A percentile compares a stretch with the other conserved stretches of the same genome.
phyloP scores from a whole-genome alignment of 768 basidiomycete species.

The Suillus sp. region DNA sequence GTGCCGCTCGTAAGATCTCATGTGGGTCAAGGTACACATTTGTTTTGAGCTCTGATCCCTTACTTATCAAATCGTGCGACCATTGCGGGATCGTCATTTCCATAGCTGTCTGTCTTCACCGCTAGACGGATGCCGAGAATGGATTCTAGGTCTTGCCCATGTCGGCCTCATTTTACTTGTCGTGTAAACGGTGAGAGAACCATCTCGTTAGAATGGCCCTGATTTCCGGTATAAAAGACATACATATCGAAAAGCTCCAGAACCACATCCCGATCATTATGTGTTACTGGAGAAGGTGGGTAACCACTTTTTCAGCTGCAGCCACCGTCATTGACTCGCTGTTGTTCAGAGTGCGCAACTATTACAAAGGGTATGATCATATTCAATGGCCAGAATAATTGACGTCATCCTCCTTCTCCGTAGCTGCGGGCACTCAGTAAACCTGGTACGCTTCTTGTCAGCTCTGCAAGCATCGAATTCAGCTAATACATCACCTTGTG shows the following conservation, averaged over 20 bases:
- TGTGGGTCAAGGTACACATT: slow-evolving; percentile 19
- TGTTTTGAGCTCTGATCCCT: slow-evolving; percentile 19
- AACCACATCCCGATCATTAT: slow-evolving; percentile 34
- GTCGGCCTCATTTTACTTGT: slow-evolving; percentile 23
- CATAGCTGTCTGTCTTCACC: slow-evolving; percentile 31
- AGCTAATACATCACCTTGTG: slow-evolving; percentile 7
- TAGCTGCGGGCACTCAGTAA: slow-evolving; percentile 59
- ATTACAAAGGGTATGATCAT: slow-evolving; percentile 49
- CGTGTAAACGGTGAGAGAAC: slow-evolving; percentile 33
- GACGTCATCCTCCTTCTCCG: slow-evolving; percentile 12
- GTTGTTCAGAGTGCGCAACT: slow-evolving; percentile 52
- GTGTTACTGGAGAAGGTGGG: slow-evolving; percentile 66
- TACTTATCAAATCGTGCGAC: slow-evolving; percentile 31
- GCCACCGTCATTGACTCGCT: slow-evolving; percentile 24
- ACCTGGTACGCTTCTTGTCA: slow-evolving; percentile 39
- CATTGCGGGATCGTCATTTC: slow-evolving; percentile 13
- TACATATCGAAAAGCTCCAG: slow-evolving; percentile 5
- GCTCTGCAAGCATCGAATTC: background rate
- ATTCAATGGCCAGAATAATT: background rate
- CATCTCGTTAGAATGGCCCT: slow-evolving; percentile 15
- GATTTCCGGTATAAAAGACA: slow-evolving; percentile 32
- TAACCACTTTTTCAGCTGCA: slow-evolving; percentile 7
- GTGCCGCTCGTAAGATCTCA: slow-evolving; percentile 16
- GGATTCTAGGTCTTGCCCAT: slow-evolving; percentile 28
- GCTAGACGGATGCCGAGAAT: slow-evolving; percentile 32